These are phyloP conservation scores for Pestalotiopsis sp. DNA, from an alignment of 2,329 filamentous ascomycete species.

Conservation along the genomic window DNA sequence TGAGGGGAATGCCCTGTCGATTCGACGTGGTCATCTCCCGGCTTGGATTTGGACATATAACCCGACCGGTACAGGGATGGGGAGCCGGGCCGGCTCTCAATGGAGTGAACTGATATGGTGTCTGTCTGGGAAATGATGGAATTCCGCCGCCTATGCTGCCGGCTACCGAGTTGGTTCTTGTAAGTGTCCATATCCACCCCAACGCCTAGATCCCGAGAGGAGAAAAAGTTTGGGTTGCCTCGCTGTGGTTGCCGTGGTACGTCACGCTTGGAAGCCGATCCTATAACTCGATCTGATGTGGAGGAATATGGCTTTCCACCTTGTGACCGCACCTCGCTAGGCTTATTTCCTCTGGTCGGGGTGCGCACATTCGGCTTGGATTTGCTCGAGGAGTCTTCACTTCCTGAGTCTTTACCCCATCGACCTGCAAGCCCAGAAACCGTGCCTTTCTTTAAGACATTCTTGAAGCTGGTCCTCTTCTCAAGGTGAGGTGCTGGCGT, in stretches of 20 bases:
- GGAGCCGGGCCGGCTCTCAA: slow-evolving; percentile 44
- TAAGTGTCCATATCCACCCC: slow-evolving; percentile 29
- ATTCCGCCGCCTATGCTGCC: slow-evolving; percentile 53
- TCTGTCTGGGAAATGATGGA: slow-evolving; percentile 61
- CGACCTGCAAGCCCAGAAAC: slow-evolving; percentile 50
- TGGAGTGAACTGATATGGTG: slow-evolving; percentile 53
- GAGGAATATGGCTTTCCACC: slow-evolving; percentile 24
- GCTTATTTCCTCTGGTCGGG: slow-evolving; percentile 28
- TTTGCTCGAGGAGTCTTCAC: slow-evolving; percentile 26
- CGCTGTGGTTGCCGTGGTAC: slow-evolving; percentile 37
- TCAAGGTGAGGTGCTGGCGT: slow-evolving; percentile 30
- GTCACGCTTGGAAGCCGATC: slow-evolving; percentile 34
- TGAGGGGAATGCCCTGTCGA: slow-evolving; percentile 22
- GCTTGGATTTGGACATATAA: slow-evolving; percentile 18
- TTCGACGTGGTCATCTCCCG: slow-evolving; percentile 13
- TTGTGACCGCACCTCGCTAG: slow-evolving; percentile 22
- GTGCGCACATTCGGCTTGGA: slow-evolving; percentile 27
- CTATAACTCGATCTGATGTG: slow-evolving; percentile 35
- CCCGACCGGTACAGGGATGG: slow-evolving; percentile 33
- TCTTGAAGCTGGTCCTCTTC: slow-evolving; percentile 50
- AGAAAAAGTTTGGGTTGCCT: slow-evolving; percentile 41
- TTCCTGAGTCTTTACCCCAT: slow-evolving; percentile 49
- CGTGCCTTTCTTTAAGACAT: slow-evolving; percentile 54
- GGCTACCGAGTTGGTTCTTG: slow-evolving; percentile 49
- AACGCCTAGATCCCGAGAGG: slow-evolving; percentile 39